Percentiles rank a stretch among this genome's conserved stretches.
phyloP scores from a whole-genome alignment of 805 yeast species.

The Candida loeiensis region DNA sequence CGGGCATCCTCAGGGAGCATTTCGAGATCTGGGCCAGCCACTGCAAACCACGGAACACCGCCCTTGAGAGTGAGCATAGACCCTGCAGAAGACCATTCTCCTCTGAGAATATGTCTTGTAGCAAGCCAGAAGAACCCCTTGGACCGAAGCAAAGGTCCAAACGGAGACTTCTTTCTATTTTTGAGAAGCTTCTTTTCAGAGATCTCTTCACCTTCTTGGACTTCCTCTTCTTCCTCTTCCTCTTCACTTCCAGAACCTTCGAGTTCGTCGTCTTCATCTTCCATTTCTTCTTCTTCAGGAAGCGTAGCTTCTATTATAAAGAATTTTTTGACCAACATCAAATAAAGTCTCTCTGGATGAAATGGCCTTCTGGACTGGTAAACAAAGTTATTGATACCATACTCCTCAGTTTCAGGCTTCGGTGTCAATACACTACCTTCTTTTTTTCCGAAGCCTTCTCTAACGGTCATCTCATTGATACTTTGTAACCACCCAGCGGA shows the following conservation, averaged over 20 bases:
- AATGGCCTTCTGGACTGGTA: constrained; percentile 42
- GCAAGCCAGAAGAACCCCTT: constrained; percentile 48
- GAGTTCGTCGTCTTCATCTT: constrained; percentile 13
- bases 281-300: constrained; percentile 16
- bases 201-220: background rate
- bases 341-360: constrained; percentile 42
- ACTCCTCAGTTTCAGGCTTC: constrained; percentile 46
- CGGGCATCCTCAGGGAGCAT: constrained; percentile 29
- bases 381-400: constrained; percentile 43
- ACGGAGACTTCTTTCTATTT: constrained; percentile 35
- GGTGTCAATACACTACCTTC: constrained; percentile 27
- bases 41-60: constrained; percentile 43
- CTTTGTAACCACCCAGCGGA: constrained; percentile 46
- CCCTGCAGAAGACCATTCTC: constrained; percentile 46
- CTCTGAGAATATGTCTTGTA: constrained; percentile 36
- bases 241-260: constrained; percentile 13
- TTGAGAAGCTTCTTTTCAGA: constrained; percentile 24
- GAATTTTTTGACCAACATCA: constrained; percentile 35
- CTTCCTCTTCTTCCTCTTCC: constrained; percentile 14
- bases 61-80: constrained; percentile 39
- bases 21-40: constrained; percentile 25
- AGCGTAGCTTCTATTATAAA: constrained; percentile 19
- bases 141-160: constrained; percentile 37
- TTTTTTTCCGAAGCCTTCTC: constrained; percentile 29
- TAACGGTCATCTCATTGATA: constrained; percentile 32